Percentiles rank a stretch among this genome's conserved stretches.
Evolutionary conservation across 805 yeast genomes (phyloP).

Genomic region (Saccharomyces cerevisiae): DNA sequence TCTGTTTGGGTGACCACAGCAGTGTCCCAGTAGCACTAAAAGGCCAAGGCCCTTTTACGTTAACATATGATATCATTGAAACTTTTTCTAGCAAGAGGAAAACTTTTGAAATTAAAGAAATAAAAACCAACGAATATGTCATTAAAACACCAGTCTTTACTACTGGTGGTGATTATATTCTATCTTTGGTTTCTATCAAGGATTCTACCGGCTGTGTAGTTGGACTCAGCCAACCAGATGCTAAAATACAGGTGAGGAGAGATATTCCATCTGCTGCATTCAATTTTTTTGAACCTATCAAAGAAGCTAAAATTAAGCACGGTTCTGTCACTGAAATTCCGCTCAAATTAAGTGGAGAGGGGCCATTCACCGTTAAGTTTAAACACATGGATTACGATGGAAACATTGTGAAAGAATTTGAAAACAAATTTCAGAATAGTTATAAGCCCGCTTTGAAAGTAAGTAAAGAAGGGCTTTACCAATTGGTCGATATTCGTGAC

Average conservation of each 20-base stretch:
- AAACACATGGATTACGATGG: conserved; percentile 28
- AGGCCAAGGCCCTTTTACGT: conserved; percentile 74
- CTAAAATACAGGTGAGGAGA: conserved; percentile 56
- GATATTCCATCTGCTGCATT: conserved; percentile 57
- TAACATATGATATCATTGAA: conserved; percentile 61
- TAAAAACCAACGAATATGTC: conserved; percentile 30
- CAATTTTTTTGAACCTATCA: conserved; percentile 22
- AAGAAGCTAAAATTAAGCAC: conserved; percentile 43
- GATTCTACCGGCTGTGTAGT: conserved; percentile 79
- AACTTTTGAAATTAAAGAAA: conserved; percentile 36
- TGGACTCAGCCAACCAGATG: conserved; percentile 55
- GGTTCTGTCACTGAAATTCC: conserved; percentile 58
- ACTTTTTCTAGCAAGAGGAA: conserved; percentile 42
- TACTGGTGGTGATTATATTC: conserved; percentile 65
- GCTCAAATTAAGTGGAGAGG: conserved; percentile 46
- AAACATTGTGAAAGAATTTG: conserved; percentile 18
- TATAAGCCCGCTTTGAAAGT: conserved; percentile 33
- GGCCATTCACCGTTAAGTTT: conserved; percentile 39
- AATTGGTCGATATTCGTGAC: conserved; percentile 39
- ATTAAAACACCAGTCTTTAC: conserved; percentile 49
- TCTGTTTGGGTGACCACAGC: conserved; percentile 43
- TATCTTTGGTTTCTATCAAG: conserved; percentile 53
- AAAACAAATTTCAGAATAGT: conserved; percentile 17
- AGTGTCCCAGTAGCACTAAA: conserved; percentile 50
- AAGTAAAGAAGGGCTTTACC: conserved; percentile 41